phyloP scores from a whole-genome alignment of 2,329 filamentous ascomycete species.

The Scedosporium aurantiacum region DNA sequence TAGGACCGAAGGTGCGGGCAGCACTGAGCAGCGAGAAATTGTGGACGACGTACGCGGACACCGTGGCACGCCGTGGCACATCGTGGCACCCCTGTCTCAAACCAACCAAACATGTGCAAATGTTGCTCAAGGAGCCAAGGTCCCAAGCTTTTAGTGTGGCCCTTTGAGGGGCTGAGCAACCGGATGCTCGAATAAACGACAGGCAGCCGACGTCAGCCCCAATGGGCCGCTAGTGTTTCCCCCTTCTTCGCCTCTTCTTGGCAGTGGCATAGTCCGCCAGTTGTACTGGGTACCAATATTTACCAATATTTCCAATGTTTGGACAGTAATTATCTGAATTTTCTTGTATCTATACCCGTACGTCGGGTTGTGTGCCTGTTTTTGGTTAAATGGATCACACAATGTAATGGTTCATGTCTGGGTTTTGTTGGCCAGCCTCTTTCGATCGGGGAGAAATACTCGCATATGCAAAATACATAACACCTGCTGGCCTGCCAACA shows the following conservation, averaged over 20 bases:
- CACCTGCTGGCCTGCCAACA: not conserved
- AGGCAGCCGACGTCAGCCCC: conserved; percentile 1
- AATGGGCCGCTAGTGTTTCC: not conserved
- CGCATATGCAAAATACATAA: not conserved
- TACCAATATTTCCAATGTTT: fast-evolving
- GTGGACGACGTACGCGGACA: not conserved
- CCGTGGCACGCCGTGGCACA: not conserved
- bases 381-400: not conserved
- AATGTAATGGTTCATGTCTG: not conserved
- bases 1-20: not conserved
- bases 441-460: not conserved
- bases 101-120: not conserved
- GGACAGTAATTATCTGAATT: not conserved
- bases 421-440: not conserved
- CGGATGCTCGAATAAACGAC: not conserved
- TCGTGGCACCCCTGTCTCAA: not conserved
- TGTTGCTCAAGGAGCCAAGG: not conserved
- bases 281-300: not conserved
- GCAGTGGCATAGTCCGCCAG: not conserved
- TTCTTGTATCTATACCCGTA: not conserved
- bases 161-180: not conserved
- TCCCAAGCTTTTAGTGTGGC: no score
- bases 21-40: not conserved
- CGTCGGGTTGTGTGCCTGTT: not conserved
- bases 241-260: not conserved